These are phyloP conservation scores for Chlamydomonas schloesseri DNA, from an alignment of 139 green algal species.

Conservation along the genomic window DNA sequence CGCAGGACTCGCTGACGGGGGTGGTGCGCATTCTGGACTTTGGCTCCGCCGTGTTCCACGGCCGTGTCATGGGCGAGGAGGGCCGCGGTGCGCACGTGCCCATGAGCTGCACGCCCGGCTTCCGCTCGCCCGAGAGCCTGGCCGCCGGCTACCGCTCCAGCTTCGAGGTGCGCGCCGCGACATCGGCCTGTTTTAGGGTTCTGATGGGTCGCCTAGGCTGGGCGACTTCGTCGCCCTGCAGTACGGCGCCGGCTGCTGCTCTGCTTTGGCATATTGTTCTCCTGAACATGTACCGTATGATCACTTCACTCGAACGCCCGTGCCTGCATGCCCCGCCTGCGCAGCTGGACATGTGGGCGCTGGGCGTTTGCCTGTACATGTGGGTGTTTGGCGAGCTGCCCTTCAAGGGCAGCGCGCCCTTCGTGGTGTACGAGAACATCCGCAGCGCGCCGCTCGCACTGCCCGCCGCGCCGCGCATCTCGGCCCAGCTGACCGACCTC, in stretches of 20 bases:
- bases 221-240: no score
- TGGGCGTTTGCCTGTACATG: conserved; percentile 70
- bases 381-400: conserved; percentile 70
- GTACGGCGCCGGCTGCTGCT: no score
- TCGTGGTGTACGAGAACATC: conserved; percentile 67
- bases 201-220: no score
- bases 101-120: conserved; percentile 57
- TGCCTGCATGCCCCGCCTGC: no score
- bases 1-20: conserved; percentile 44
- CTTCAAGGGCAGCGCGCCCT: conserved; percentile 61
- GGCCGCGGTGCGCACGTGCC: conserved; percentile 45
- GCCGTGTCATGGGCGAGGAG: conserved; percentile 26
- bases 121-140: conserved; percentile 67
- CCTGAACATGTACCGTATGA: no score
- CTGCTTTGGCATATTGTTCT: no score
- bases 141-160: conserved; percentile 57
- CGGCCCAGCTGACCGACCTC: conserved; percentile 28
- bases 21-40: conserved; percentile 77
- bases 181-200: no score
- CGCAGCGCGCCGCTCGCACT: conserved; percentile 34
- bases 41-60: conserved; percentile 52
- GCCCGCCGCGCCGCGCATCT: conserved; percentile 7
- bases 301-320: no score
- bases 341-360: conserved; percentile 72
- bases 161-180: conserved; percentile 56